Conservation (phyloP, 768 basidiomycete genomes). For the Termitomyces sp. region DNA sequence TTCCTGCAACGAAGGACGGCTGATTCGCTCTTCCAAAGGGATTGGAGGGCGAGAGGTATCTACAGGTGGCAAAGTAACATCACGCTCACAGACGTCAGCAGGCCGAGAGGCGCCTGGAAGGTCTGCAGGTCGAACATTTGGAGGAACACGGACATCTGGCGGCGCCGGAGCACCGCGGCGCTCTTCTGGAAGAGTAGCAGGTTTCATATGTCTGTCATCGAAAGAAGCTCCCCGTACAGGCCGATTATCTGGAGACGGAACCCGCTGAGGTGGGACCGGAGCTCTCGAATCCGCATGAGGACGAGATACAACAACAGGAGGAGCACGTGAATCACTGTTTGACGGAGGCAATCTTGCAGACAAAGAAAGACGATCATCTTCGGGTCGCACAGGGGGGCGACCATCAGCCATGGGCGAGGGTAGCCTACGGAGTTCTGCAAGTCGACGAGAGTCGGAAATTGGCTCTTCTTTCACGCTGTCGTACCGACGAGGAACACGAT, state of each 20-base stretch:
- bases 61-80: slow-evolving; percentile 6
- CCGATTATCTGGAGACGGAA: slow-evolving; percentile 20
- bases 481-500: slow-evolving; percentile 18
- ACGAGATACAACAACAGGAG: slow-evolving; percentile 23
- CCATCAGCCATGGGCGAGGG: slow-evolving; percentile 8
- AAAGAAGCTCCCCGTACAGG: slow-evolving; percentile 13
- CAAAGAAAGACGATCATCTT: slow-evolving; percentile 11
- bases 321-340: slow-evolving; percentile 16
- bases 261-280: slow-evolving; percentile 18
- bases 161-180: slow-evolving; percentile 11
- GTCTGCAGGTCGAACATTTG: slow-evolving; percentile 14
- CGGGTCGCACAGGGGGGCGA: slow-evolving; percentile 12
- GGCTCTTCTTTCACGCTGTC: slow-evolving; percentile 18
- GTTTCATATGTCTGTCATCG: slow-evolving; percentile 27
- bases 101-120: slow-evolving; percentile 14
- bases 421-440: slow-evolving; percentile 27
- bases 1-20: slow-evolving; percentile 29
- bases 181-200: slow-evolving; percentile 23
- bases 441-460: slow-evolving; percentile 20
- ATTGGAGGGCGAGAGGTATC: slow-evolving; percentile 15
- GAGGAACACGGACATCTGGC: slow-evolving; percentile 8
- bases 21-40: slow-evolving; percentile 34
- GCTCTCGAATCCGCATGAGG: slow-evolving; percentile 19
- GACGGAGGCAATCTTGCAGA: slow-evolving; percentile 12
- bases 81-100: slow-evolving; percentile 10